Evolutionary conservation across 192 early-diverging fungal genomes (phyloP).

Genomic region (Rhizoclosmatium sp.): DNA sequence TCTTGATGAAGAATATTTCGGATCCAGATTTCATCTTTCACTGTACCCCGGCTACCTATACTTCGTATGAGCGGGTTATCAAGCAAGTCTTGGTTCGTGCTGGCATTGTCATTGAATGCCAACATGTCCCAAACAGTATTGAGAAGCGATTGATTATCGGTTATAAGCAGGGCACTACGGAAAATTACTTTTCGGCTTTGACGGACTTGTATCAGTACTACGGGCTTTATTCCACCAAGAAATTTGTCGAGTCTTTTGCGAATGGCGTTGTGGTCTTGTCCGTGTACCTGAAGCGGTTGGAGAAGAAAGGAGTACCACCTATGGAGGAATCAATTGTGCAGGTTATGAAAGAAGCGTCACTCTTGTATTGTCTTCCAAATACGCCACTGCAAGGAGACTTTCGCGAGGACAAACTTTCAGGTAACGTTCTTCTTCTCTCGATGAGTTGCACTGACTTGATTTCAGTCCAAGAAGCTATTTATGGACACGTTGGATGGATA

Average conservation of each 20-base stretch:
- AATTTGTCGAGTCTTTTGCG: conserved; percentile 99
- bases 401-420: conserved; percentile 84
- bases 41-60: conserved; percentile 88
- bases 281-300: conserved; percentile 85
- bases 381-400: conserved; percentile 94
- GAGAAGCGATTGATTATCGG: conserved; percentile 93
- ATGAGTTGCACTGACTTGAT: neutral
- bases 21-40: conserved; percentile 93
- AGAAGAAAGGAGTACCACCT: conserved; percentile 75
- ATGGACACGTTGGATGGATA: conserved; percentile 95
- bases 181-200: conserved; percentile 90
- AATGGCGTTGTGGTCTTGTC: conserved; percentile 95
- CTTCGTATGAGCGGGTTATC: conserved; percentile 87
- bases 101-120: conserved; percentile 94
- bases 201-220: conserved; percentile 99
- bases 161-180: conserved; percentile 84
- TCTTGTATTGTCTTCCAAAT: conserved; percentile 94
- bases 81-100: conserved; percentile 80
- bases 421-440: neutral
- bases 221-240: conserved; percentile 90
- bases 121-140: conserved; percentile 82
- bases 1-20: conserved; percentile 82
- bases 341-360: conserved; percentile 94
- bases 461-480: conserved; percentile 87
- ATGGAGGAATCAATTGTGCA: conserved; percentile 90